These are phyloP conservation scores for Asterophora lycoperdoides DNA, from an alignment of 768 basidiomycete genomes.

Conservation along the genomic window DNA sequence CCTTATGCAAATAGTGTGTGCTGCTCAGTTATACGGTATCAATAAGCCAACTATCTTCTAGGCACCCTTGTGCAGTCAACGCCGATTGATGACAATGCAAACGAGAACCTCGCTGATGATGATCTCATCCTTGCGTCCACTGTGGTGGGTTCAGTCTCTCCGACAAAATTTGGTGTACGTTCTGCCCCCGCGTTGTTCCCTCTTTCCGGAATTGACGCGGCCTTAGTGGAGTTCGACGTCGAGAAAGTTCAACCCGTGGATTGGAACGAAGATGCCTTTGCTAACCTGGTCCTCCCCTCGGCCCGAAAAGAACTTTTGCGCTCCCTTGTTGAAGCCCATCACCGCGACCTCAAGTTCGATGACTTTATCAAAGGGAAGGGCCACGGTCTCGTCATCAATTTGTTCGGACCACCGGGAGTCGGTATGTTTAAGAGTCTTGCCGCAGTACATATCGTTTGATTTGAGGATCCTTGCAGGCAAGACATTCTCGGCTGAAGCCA, in stretches of 20 bases:
- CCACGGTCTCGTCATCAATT: slow-evolving; percentile 44
- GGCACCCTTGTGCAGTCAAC: slow-evolving; percentile 20
- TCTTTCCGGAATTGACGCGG: slow-evolving; percentile 27
- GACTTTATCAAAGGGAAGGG: slow-evolving; percentile 66
- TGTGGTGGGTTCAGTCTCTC: slow-evolving; percentile 58
- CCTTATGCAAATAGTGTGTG: slow-evolving; percentile 12
- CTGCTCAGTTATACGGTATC: background rate
- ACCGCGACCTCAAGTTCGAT: slow-evolving; percentile 47
- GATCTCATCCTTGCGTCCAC: slow-evolving; percentile 54
- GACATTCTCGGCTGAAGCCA: slow-evolving; percentile 58
- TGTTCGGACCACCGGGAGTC: slow-evolving; percentile 57
- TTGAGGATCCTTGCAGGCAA: slow-evolving; percentile 31
- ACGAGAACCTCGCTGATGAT: slow-evolving; percentile 42
- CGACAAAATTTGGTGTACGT: slow-evolving; percentile 58
- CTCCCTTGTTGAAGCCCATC: slow-evolving; percentile 56
- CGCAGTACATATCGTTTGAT: background rate
- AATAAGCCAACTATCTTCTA: background rate
- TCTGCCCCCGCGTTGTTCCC: background rate
- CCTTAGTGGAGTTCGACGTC: slow-evolving; percentile 56
- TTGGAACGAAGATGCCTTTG: slow-evolving; percentile 56
- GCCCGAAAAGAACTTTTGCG: slow-evolving; percentile 51
- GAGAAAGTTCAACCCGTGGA: slow-evolving; percentile 48
- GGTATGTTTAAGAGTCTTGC: slow-evolving; percentile 27
- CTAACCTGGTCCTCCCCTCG: slow-evolving; percentile 53
- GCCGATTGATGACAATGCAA: slow-evolving; percentile 4